Evolutionary conservation across 2,329 filamentous ascomycete species (phyloP).

Genomic region (Phaeosphaeriaceae sp.): DNA sequence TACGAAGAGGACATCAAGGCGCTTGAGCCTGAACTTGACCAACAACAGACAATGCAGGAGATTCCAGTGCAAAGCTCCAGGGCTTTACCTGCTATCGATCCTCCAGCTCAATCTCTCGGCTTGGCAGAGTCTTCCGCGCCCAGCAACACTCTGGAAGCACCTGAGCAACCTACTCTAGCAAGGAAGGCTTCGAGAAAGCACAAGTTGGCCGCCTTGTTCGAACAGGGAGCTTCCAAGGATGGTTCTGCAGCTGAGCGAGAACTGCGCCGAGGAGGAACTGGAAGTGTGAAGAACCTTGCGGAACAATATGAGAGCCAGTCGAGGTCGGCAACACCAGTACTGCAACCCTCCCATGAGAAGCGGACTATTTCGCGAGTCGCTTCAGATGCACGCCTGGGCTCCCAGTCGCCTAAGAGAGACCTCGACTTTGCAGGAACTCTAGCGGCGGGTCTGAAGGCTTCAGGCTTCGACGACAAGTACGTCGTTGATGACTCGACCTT

Average conservation of each 20-base stretch:
- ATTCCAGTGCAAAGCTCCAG: not conserved
- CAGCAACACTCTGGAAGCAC: slow-evolving; percentile 14
- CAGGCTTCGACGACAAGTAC: slow-evolving; percentile 55
- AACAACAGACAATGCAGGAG: not conserved
- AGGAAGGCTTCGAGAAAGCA: slow-evolving; percentile 50
- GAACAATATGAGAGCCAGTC: slow-evolving; percentile 32
- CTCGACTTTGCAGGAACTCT: slow-evolving; percentile 58
- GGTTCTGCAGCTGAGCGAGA: slow-evolving; percentile 9
- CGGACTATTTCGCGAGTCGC: slow-evolving; percentile 20
- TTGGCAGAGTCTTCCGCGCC: not conserved
- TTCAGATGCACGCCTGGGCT: slow-evolving; percentile 21
- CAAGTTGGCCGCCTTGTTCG: slow-evolving; percentile 42
- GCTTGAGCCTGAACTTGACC: not conserved
- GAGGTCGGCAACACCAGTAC: slow-evolving; percentile 25
- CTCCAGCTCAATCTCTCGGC: not conserved
- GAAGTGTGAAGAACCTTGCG: slow-evolving; percentile 31
- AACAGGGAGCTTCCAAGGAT: slow-evolving; percentile 29
- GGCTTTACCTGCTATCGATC: not conserved
- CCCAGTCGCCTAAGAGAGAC: slow-evolving; percentile 41
- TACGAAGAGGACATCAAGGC: slow-evolving; percentile 5
- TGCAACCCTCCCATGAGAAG: slow-evolving; percentile 18
- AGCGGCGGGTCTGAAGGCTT: slow-evolving; percentile 54
- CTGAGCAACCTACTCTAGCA: slow-evolving; percentile 26
- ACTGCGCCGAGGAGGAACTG: slow-evolving; percentile 20
- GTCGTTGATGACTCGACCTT: slow-evolving; percentile 53